Evolutionary conservation across 495 filamentous ascomycete genomes (phyloP).

Genomic region (Aspergillus steynii): DNA sequence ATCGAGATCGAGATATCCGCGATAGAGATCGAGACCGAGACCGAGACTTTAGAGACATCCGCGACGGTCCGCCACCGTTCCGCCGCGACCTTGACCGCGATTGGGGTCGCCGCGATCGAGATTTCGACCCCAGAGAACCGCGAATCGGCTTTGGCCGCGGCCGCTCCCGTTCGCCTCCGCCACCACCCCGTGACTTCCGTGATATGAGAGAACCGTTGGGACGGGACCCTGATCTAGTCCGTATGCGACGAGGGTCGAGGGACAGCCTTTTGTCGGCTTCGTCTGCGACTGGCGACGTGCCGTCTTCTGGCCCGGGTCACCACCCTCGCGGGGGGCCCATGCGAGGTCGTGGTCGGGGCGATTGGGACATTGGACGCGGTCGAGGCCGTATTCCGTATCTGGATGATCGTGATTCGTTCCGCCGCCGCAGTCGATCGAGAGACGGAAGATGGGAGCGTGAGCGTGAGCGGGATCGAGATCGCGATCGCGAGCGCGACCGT

Average conservation of each 20-base stretch:
- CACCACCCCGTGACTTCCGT: conserved; percentile 51
- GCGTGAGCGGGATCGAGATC: conserved; percentile 40
- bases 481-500: conserved; percentile 38
- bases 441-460: conserved; percentile 59
- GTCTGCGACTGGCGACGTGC: conserved; percentile 67
- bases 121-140: conserved; percentile 45
- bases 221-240: conserved; percentile 42
- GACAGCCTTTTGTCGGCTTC: conserved; percentile 68
- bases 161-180: conserved; percentile 42
- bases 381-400: conserved; percentile 54
- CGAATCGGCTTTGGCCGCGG: conserved; percentile 44
- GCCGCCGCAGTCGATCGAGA: conserved; percentile 66
- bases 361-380: conserved; percentile 62
- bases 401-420: conserved; percentile 62
- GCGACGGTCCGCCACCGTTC: conserved; percentile 33
- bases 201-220: conserved; percentile 43
- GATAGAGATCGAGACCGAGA: conserved; percentile 46
- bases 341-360: conserved; percentile 64
- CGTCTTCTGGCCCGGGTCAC: conserved; percentile 44
- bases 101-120: conserved; percentile 36
- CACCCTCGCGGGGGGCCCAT: conserved; percentile 57
- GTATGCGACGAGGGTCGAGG: conserved; percentile 57
- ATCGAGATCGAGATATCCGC: conserved; percentile 55
- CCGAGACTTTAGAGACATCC: conserved; percentile 39
- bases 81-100: conserved; percentile 45